Evolutionary conservation across 371 early-diverging fungal species (phyloP), one percentile per base, ranked within the genome.

Genomic region (Mortierella sp.): DNA sequence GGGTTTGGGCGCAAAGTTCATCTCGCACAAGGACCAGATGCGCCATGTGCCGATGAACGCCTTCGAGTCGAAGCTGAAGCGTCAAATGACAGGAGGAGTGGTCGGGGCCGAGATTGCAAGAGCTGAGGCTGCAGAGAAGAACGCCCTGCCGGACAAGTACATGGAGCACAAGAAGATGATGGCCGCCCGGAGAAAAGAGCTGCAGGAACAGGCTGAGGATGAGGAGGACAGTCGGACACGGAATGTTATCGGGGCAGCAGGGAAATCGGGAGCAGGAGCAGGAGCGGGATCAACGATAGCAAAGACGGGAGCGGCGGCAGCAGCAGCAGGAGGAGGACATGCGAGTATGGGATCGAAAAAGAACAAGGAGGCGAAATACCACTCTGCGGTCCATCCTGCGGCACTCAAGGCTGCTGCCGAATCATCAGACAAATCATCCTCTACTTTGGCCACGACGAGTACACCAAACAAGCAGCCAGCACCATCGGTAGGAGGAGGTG

Each of bases 11-110:
- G 91, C 91, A 41, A 91, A 90, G 64, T 91, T 78, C 64, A 76
- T 91, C 26, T 90, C 90, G 7, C 91, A 91, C 73, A 85, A 80
- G 55, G 90, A 91, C 43, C 90, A 90, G 6, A 90, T 87, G 85
- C 83, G 89, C 16, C 89, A 88, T 34, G 76, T 79, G 6, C 84
- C 84, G 1, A 37, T 76, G 67, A 83, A 78, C 34, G 84, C 84
- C 24, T 83, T 83, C 19, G 84, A 83, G 26, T 79, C 84, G 10
- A 83, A 83, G 34, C 58, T 83, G 55, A 83, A 79, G 55, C 84
- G 84, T 7, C 84, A 83, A 47, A n/a, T 83, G 48, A 81, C 88
- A 39, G 73, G 88, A 24, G 79, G 81, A 31, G 52, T 66, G 7
- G 71, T 84, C 0, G 64, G 78, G 10, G 72, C 84, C 6, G 85